Conservation (phyloP, 768 basidiomycete genomes). For the Nidularia pulvinata region DNA sequence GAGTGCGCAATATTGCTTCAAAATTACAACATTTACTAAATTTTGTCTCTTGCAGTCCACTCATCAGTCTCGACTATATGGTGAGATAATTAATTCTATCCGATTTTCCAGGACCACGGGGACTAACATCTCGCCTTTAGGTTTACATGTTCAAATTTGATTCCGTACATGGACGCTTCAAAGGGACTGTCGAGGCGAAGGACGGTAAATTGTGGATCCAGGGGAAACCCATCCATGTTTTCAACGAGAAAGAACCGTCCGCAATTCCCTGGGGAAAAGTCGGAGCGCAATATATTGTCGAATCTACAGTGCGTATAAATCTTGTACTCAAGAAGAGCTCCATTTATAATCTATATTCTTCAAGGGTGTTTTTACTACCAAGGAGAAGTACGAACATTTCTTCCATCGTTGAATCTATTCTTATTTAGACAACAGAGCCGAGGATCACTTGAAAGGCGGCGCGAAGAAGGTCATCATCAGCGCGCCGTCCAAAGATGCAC, state of each 20-base stretch:
- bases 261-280: constrained; percentile 76
- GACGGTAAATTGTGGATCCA: constrained; percentile 84
- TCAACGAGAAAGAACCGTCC: constrained; percentile 81
- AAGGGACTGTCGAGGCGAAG: constrained; percentile 71
- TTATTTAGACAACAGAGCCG: constrained; percentile 52
- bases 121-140: constrained; percentile 26
- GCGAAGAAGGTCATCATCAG: constrained; percentile 99
- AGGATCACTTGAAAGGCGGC: constrained; percentile 89
- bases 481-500: constrained; percentile 90
- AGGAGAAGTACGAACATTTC: constrained; percentile 58
- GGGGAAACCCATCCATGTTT: constrained; percentile 71
- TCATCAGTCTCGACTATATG: constrained; percentile 95
- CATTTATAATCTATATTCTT: not conserved
- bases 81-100: constrained; percentile 26
- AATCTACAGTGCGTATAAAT: constrained; percentile 72
- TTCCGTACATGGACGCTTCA: constrained; percentile 83
- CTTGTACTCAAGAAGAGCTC: not conserved
- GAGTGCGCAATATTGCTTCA: constrained; percentile 55
- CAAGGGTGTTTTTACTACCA: constrained; percentile 94
- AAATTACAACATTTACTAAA: not conserved
- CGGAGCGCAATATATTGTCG: constrained; percentile 88
- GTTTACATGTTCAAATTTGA: constrained; percentile 97
- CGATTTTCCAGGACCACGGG: too few relatives aligned
- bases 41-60: constrained; percentile 56
- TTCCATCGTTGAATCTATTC: not conserved